Evolutionary conservation across 495 filamentous ascomycete genomes (phyloP).

Genomic region (Xylaria acuta): DNA sequence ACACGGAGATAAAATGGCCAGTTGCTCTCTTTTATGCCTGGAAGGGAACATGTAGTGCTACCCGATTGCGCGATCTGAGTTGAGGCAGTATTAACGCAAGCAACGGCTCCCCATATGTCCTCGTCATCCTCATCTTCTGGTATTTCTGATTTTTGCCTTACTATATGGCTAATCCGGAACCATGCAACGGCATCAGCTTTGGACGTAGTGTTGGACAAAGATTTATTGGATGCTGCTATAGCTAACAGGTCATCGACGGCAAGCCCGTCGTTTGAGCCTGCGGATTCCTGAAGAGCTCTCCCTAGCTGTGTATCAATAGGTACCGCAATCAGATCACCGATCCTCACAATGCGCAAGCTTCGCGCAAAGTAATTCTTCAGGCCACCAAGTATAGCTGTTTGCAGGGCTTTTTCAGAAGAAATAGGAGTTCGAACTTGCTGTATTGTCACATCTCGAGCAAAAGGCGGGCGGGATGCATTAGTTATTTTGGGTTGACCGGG

Average conservation of each 20-base stretch:
- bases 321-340: constrained; percentile 86
- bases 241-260: constrained; percentile 68
- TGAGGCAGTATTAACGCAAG: constrained; percentile 78
- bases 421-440: constrained; percentile 87
- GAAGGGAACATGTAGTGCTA: constrained; percentile 77
- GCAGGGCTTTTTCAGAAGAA: constrained; percentile 81
- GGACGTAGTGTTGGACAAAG: constrained; percentile 34
- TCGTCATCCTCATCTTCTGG: constrained; percentile 54
- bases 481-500: constrained; percentile 56
- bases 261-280: constrained; percentile 61
- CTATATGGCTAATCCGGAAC: constrained; percentile 83
- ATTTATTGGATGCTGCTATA: constrained; percentile 45
- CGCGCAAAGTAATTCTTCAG: constrained; percentile 86
- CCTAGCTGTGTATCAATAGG: constrained; percentile 84
- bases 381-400: constrained; percentile 80
- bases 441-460: constrained; percentile 90
- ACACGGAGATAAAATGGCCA: constrained; percentile 89
- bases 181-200: constrained; percentile 74
- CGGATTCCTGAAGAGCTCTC: constrained; percentile 70
- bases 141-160: constrained; percentile 62
- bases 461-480: constrained; percentile 71
- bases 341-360: constrained; percentile 76
- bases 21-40: constrained; percentile 70
- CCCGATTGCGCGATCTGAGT: constrained; percentile 90
- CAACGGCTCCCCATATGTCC: constrained; percentile 81